Conservation (phyloP, 371 early-diverging fungal species). For the Mucor piriformis region DNA sequence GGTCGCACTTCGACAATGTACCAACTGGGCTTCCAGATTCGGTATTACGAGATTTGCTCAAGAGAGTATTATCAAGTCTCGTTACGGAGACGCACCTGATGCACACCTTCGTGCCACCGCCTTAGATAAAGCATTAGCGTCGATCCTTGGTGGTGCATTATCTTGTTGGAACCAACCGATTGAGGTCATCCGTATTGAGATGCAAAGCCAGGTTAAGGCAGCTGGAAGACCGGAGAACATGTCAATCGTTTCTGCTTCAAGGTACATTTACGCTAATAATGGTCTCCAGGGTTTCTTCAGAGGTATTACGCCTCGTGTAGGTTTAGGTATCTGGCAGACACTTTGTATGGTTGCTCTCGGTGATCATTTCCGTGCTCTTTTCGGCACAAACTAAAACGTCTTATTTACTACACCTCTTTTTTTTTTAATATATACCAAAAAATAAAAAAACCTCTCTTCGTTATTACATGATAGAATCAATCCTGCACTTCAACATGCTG, state of each 20-base stretch:
- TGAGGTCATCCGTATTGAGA: conserved; percentile 96
- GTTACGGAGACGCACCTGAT: conserved; percentile 52
- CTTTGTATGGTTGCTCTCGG: conserved; percentile 93
- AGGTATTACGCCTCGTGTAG: conserved; percentile 90
- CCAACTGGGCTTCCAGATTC: conserved; percentile 97
- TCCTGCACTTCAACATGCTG: conserved; percentile 77
- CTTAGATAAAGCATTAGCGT: conserved; percentile 74
- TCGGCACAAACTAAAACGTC: conserved; percentile 29
- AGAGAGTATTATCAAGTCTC: conserved; percentile 62
- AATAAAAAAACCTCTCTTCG: background rate
- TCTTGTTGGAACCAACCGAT: conserved; percentile 98
- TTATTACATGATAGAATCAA: conserved; percentile 63
- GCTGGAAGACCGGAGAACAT: conserved; percentile 86
- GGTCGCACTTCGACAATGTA: conserved; percentile 88
- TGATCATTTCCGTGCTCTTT: conserved; percentile 41
- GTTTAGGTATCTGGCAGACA: conserved; percentile 93
- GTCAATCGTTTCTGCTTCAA: conserved; percentile 79
- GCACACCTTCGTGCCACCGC: conserved; percentile 43
- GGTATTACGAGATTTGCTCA: conserved; percentile 90
- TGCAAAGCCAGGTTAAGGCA: conserved; percentile 90
- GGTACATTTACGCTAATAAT: conserved; percentile 89
- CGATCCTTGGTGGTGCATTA: conserved; percentile 87
- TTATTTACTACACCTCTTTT: background rate
- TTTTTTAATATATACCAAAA: background rate
- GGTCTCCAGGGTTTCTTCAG: conserved; percentile 93